These are phyloP conservation scores for Aspergillus viridinutans DNA, from an alignment of 2,329 filamentous ascomycete genomes.

Conservation along the genomic window DNA sequence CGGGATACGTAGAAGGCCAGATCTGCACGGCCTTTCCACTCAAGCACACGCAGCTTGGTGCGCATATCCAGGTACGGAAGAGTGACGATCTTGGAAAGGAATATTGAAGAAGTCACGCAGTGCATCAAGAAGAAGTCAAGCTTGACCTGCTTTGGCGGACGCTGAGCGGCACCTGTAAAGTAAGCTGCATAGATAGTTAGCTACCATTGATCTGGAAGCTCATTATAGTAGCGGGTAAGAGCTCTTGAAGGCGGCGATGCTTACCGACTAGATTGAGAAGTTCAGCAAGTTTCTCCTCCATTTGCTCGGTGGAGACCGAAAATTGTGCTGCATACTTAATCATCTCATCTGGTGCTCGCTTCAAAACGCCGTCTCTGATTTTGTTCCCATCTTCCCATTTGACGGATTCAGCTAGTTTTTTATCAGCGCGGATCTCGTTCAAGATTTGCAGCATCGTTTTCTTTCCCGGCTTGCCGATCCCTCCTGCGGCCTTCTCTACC, in stretches of 20 bases:
- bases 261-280: conserved; percentile 65
- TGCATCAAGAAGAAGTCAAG: conserved; percentile 86
- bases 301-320: conserved; percentile 51
- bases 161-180: conserved; percentile 59
- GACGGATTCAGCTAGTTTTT: conserved; percentile 54
- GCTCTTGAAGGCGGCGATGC: conserved; percentile 8
- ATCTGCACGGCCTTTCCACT: conserved; percentile 77
- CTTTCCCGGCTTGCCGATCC: conserved; percentile 24
- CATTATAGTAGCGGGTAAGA: background rate
- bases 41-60: conserved; percentile 66
- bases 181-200: conserved; percentile 39
- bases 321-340: conserved; percentile 58
- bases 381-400: conserved; percentile 57
- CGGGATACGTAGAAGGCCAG: conserved; percentile 70
- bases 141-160: conserved; percentile 61
- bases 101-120: conserved; percentile 71
- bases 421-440: conserved; percentile 53
- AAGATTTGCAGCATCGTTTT: conserved; percentile 57
- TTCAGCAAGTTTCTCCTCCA: conserved; percentile 56
- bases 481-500: conserved; percentile 32
- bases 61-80: conserved; percentile 56
- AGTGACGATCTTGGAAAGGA: conserved; percentile 63
- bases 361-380: conserved; percentile 64
- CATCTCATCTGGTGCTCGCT: conserved; percentile 61
- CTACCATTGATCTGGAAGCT: background rate